Percentiles rank a stretch among this genome's conserved stretches.
These are phyloP conservation scores for Penicillium paneum DNA, from an alignment of 2,329 filamentous ascomycete species.

Conservation along the genomic window DNA sequence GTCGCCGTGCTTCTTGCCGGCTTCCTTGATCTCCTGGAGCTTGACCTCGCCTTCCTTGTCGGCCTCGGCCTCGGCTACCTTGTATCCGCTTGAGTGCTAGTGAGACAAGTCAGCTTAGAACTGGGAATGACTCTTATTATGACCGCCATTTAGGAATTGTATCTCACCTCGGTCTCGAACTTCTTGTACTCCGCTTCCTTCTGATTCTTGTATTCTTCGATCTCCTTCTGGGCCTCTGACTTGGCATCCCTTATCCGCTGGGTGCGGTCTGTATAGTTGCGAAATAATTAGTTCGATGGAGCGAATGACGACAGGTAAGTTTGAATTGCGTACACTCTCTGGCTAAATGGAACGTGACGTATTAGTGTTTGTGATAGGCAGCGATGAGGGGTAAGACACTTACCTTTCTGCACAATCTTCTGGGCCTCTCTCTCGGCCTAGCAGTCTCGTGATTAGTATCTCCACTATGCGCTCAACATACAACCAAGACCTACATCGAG, in stretches of 20 bases:
- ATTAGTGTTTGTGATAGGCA: conserved; percentile 19
- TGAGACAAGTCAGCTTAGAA: background rate
- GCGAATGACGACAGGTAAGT: conserved; percentile 9
- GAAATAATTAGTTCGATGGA: conserved; percentile 9
- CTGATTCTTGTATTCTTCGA: conserved; percentile 81
- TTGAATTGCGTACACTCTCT: conserved; percentile 69
- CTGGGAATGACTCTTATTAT: background rate
- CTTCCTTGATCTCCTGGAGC: conserved; percentile 75
- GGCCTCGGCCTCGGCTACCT: conserved; percentile 73
- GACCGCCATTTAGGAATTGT: background rate
- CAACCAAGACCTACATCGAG: conserved; percentile 72
- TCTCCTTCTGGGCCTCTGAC: conserved; percentile 95
- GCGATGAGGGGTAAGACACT: conserved; percentile 22
- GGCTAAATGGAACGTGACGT: conserved; percentile 52
- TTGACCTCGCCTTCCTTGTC: conserved; percentile 76
- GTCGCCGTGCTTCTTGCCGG: conserved; percentile 74
- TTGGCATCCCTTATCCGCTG: conserved; percentile 97
- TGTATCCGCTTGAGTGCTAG: conserved; percentile 89
- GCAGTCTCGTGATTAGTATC: conserved; percentile 12
- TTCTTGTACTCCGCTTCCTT: conserved; percentile 96
- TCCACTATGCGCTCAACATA: background rate
- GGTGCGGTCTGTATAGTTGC: conserved; percentile 66
- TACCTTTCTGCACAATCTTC: conserved; percentile 98
- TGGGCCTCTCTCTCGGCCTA: conserved; percentile 97
- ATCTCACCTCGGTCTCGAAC: conserved; percentile 73